Base-by-base conservation (phyloP, 2,329 filamentous ascomycete species). In the Penicillium sp. region DNA sequence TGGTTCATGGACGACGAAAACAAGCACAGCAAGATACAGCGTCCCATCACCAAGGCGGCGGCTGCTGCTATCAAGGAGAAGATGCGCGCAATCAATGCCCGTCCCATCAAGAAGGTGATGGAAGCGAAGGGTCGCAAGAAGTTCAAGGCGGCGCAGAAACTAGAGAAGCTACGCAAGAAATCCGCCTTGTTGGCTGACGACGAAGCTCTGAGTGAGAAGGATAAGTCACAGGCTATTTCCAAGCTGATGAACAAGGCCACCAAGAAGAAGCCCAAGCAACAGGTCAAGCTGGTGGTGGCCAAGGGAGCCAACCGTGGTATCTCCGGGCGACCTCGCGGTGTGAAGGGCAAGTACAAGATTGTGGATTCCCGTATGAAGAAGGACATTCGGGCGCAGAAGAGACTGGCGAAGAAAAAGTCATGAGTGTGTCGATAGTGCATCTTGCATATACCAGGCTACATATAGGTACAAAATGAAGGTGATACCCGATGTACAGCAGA, bases 141-240 rank as follows among this genome's bases (percentile, higher is more conserved):
- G 72, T 83, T 95, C 67, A 93, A 93, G 76, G 82, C 89, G 6
- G 90, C 87, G 0, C 85, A 93, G 66, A 77, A 79, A 41, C 69
- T 98, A 18, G 92, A 98, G 75, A 95, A 95, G 71, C 71, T 98
- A 48, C 86, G 88, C 71, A 95, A 93, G 80, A 98, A 98, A 76
- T 86, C 81, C n/a, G 89, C 93, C 26, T 69, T 94, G 54, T 69
- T 98, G 34, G 83, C 82, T 13, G 85, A 88, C 41, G 90, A 95
- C 51, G 90, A 95, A 62, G 85, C 84, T 34, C 79, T 95, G 73
- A 94, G 85, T 10, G 92, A 98, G 72, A 88, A 88, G 68, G 93
- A 98, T 65, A 98, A 98, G 75, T 85, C 89, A 2, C 78, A 81
- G 48, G 83, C 76, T 44, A 95, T 98, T 56, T 68, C 78, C 16